Base-by-base conservation (phyloP, 139 green algal species). In the Coccomyxa sp. region DNA sequence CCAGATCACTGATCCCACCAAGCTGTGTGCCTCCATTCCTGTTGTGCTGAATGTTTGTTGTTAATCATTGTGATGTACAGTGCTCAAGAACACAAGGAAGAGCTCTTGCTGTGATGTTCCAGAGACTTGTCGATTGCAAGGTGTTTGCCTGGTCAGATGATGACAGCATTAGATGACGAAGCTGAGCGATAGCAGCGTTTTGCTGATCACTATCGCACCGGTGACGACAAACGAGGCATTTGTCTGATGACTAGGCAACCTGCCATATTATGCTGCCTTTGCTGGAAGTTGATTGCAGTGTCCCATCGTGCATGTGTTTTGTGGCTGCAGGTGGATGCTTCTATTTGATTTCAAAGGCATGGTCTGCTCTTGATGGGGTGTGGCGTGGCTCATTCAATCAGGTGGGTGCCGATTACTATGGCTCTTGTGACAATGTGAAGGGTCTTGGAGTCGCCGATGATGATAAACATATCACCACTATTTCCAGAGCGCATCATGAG, bases 131-230 rank as follows among this genome's bases (percentile, higher is more conserved):
- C 38, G 7, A 51, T 66, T 28, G 15, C 32, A 0, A 60, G 38
- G 13, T 28, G 0, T 57, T 1, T 63, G 76, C 30, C 23, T 30
- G 16, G 45, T 79, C 38, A n/a, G 17, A n/a, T 85, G 74, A 85
- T 75, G 81, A 85, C 57, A 85, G 60, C 79, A 59, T 82, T 82
- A 85, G 85, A 88, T 88, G 85, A 88, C 85, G 85, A 88, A 76
- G 78, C 85, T 77, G 79, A 88, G 81, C 76, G 82, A 59, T 81
- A 81, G 75, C 76, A 85, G 82, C 82, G 82, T 85, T 59, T 81
- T 85, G 82, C 82, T 85, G 76, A 77, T 77, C 75, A 85, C 75
- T 81, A 51, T 59, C 77, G 75, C 38, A 51, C 74, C 82, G 17
- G 18, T 68, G 82, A 79, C 51, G 83, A 86, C 58, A 83, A 85